Evolutionary conservation across 192 early-diverging fungal species (phyloP).

Genomic region (Coemansia brasiliensis): DNA sequence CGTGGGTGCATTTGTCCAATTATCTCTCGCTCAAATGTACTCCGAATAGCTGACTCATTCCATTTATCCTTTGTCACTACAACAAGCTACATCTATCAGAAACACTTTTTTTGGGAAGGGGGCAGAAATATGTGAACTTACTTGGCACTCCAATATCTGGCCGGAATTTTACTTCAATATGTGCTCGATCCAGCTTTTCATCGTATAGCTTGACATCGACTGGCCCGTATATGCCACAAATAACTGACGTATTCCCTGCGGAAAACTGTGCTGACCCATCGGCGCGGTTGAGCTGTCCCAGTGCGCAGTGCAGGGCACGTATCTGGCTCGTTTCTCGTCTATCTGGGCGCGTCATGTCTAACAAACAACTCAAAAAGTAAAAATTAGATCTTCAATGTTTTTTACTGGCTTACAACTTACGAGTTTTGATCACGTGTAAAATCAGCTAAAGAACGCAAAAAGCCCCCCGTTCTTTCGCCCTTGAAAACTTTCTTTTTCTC

Average conservation of each 20-base stretch:
- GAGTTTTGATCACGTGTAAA: neutral
- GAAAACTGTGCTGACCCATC: constrained; percentile 88
- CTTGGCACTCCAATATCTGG: constrained; percentile 63
- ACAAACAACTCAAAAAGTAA: neutral
- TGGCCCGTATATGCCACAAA: constrained; percentile 85
- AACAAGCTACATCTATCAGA: neutral
- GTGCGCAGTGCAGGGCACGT: constrained; percentile 68
- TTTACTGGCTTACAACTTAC: neutral
- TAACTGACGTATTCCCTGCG: constrained; percentile 71
- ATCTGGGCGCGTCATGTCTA: constrained; percentile 53
- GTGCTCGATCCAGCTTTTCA: constrained; percentile 86
- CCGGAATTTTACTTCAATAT: constrained; percentile 76
- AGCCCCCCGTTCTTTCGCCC: neutral
- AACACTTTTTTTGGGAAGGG: neutral
- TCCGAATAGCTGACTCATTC: constrained; percentile 66
- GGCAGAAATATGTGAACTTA: neutral
- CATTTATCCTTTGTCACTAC: constrained; percentile 69
- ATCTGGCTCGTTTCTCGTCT: constrained; percentile 61
- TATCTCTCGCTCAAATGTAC: constrained; percentile 75
- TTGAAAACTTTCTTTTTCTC: neutral
- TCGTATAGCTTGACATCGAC: constrained; percentile 82
- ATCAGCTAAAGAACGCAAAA: neutral
- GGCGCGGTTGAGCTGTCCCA: constrained; percentile 68
- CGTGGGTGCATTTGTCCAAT: constrained; percentile 82
- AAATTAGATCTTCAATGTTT: neutral